Evolutionary conservation across 1,284 basidiomycete species (phyloP), one percentile per base, ranked within the genome.

Genomic region (Singerocomus rubriflavus): DNA sequence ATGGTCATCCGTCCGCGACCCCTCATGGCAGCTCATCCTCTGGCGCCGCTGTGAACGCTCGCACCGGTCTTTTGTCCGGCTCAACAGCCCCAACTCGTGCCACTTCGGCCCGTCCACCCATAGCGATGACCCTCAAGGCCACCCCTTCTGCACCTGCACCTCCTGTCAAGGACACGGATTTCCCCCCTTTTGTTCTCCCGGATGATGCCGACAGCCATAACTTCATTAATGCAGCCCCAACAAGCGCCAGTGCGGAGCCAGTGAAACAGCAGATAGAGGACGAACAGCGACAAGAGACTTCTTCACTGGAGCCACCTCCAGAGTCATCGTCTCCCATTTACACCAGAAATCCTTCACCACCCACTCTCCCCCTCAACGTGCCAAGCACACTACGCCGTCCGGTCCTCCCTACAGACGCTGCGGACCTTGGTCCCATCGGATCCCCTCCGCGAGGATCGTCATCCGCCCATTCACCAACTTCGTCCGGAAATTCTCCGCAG

Each of bases 141-240:
- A 79, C 82, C 0, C 86, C 88, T 9, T 84, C 85, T 6, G 86
- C 85, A 3, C 88, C 88, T n/a, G 88, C 88, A 0, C 84, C 88
- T 1, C 80, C 87, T 0, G 72, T 88, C 45, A 80, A 85, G 57
- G 83, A 87, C 58, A 85, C 83, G 50, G 88, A 91, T 55, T 87
- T 93, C 57, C 77, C 81, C 1, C 80, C 83, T 0, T 88, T 88
- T 54, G 81, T 81, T 60, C 73, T 80, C 42, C 76, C 77, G 10
- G 80, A 84, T 52, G 81, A 84, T 53, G 64, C 68, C 26, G 74
- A 72, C 54, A 16, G 67, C 63, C 48, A 74, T 69, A 51, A 46
- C 59, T 32, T 6, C 27, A 45, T 13, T 12, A 29, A 21, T 27
- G 9, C 34, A 5, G 34, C 43, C 5, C 7, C 37, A 36, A 11